phyloP scores from a whole-genome alignment of 2,329 filamentous ascomycete species.

The Colletotrichum sp. region DNA sequence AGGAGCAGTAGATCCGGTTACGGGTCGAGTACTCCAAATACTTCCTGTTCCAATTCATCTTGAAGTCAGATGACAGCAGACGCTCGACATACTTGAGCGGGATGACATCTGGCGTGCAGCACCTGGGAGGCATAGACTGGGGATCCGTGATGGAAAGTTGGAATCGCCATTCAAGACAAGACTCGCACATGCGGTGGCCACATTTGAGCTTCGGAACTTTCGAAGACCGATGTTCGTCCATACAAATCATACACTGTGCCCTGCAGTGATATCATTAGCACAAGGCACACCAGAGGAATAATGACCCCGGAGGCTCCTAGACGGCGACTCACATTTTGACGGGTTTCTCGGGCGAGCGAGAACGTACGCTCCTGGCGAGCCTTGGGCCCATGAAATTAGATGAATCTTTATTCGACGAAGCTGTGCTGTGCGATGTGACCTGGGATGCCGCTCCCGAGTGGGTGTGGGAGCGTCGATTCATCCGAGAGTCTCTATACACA shows the following conservation, averaged over 20 bases:
- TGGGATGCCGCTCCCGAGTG: conserved; percentile 16
- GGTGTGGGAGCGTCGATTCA: conserved; percentile 15
- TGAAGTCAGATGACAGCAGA: conserved; percentile 76
- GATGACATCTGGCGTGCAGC: conserved; percentile 77
- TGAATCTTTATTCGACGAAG: conserved; percentile 13
- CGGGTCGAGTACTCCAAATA: conserved; percentile 77
- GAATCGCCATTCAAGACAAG: conserved; percentile 78
- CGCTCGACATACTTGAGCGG: conserved; percentile 77
- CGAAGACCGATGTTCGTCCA: conserved; percentile 68
- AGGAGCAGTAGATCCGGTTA: conserved; percentile 80
- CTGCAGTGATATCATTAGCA: conserved; percentile 41
- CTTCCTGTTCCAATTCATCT: conserved; percentile 80
- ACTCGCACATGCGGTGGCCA: conserved; percentile 80
- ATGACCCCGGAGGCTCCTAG: conserved; percentile 7
- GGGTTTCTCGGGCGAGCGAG: conserved; percentile 27
- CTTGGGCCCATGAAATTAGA: conserved; percentile 8
- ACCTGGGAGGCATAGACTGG: conserved; percentile 83
- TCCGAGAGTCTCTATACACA: conserved; percentile 4
- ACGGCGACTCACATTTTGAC: conserved; percentile 30
- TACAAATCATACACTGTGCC: conserved; percentile 75
- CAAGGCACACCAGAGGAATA: background rate
- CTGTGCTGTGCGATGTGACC: conserved; percentile 20
- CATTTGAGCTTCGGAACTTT: conserved; percentile 77
- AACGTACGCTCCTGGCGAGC: background rate
- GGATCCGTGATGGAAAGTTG: conserved; percentile 77